Evolutionary conservation across 2,329 filamentous ascomycete species (phyloP), one percentile per base, ranked within the genome.

Genomic region (Aspergillus sp.): DNA sequence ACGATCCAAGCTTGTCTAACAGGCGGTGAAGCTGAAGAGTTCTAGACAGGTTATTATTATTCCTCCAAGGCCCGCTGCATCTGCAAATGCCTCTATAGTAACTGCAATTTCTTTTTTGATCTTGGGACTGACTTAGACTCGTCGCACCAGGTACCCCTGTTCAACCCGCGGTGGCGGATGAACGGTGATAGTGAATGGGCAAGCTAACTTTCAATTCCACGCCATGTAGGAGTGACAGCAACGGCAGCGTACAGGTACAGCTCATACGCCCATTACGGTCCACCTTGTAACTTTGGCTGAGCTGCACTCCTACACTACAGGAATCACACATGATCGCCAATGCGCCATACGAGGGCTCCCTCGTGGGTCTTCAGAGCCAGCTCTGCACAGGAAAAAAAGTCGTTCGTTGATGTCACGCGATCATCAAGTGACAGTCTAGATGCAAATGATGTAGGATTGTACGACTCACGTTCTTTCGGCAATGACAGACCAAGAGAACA

Each of bases 211-310:
- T 4, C 19, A 20, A 22, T 27, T 46, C 9, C 27, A 30, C 9
- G 3, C 9, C 27, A 30, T 9, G 9, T 30, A 30, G 27, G 9
- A 11, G 8, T 30, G 20, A 47, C 42, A 39, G 39, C 34, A 13
- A 30, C 49, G 51, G 51, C 41, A 46, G 33, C 41, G 19, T 37
- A 54, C 51, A 54, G 51, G 42, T n/a, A 19, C 42, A n/a, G 20
- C 22, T 24, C 22, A 46, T 20, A 34, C 17, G 22, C 11, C 17
- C 33, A n/a, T 34, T 39, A 34, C 33, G 19, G 33, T 39, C 47
- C 47, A 50, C 47, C 33, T 22, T 30, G 27, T 9, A 30, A 11
- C 27, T 30, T 30, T 30, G 27, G 27, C 20, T 6, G 9, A 37
- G 46, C 30, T 30, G 46, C n/a, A 24, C 24, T 24, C 24, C 7